Base-by-base conservation (phyloP, 1,139 yeast species). In the Debaryomyces singareniensis region DNA sequence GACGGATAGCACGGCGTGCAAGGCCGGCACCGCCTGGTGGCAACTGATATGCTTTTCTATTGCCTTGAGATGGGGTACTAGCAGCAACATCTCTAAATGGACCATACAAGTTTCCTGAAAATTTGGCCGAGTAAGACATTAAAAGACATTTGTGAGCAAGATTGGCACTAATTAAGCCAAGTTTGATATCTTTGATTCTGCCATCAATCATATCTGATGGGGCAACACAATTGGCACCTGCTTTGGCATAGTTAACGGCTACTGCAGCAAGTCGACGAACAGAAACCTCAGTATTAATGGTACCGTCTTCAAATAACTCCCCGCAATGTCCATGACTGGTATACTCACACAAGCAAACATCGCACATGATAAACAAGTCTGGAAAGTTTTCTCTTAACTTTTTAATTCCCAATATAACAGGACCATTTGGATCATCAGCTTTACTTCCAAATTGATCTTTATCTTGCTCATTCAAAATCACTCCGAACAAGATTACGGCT, bases 201-300 rank as follows among this genome's bases (percentile, higher is more conserved):
- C 98, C 99, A 53, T 91, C 99, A 52, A 89, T 80, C 98, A 93
- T 91, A 55, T 91, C 98, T 10, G 95, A 82, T 12, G 99, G 99
- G 2, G 98, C 97, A 24, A 91, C 96, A 33, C 87, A 82, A 53
- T 91, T 72, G 2, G 96, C 96, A 31, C 97, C 98, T 0, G 98
- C 97, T 45, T 70, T 74, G 27, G 97, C 98, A 51, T 91, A 91
- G 55, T 85, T 89, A 15, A 84, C 95, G 1, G 97, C 96, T 15
- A 91, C 96, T 10, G 94, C 91, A 2, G 95, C 96, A 31, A 91
- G 71, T 52, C 99, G 71, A 43, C 77, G 70, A 13, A 85, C 95
- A 16, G 93, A 76, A 34, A 60, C 57, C 35, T 78, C 85, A 36
- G 95, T 72, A 50, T 82, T 79, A 45, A 91, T 73, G 5, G 84